Evolutionary conservation across 2,329 filamentous ascomycete species (phyloP).

Genomic region (Simplicillium aogashimaense): DNA sequence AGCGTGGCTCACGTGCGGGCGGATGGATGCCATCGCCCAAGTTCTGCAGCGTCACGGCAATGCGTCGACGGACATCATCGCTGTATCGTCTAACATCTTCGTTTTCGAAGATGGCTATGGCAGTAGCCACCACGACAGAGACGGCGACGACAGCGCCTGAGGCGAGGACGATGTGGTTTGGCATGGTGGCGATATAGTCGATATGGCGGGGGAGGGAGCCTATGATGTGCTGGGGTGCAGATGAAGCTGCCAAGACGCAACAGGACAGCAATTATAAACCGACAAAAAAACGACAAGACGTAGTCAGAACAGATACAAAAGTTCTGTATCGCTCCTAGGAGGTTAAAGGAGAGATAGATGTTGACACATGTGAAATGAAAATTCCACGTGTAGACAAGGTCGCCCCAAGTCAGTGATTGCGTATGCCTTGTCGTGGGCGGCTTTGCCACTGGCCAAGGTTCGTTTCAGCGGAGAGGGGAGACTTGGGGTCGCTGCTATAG

Average conservation of each 20-base stretch:
- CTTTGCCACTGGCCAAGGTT: too few species aligned
- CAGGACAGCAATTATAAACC: too few species aligned
- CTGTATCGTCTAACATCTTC: conserved; percentile 53
- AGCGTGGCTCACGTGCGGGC: conserved; percentile 39
- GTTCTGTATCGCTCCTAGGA: neutral
- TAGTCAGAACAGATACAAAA: too few species aligned
- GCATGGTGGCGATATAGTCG: conserved; percentile 28
- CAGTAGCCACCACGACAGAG: conserved; percentile 45
- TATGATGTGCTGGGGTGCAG: neutral
- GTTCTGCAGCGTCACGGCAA: conserved; percentile 49
- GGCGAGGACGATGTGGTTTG: conserved; percentile 44
- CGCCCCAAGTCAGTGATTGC: conserved; percentile 4
- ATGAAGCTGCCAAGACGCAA: too few species aligned
- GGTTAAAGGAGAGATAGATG: neutral
- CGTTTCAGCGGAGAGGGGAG: too few species aligned
- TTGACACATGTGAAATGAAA: conserved; percentile 2
- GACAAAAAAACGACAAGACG: too few species aligned
- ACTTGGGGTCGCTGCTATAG: too few species aligned
- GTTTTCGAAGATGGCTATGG: conserved; percentile 53
- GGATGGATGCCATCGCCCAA: conserved; percentile 48
- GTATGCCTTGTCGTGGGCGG: conserved; percentile 6
- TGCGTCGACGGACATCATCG: conserved; percentile 49
- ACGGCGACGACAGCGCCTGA: conserved; percentile 50
- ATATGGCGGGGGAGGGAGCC: too few species aligned
- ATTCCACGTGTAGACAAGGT: neutral